These are phyloP conservation scores for Chamaecrista fasciculata DNA, from an alignment of 306 rosid genomes.

Conservation along the genomic window DNA sequence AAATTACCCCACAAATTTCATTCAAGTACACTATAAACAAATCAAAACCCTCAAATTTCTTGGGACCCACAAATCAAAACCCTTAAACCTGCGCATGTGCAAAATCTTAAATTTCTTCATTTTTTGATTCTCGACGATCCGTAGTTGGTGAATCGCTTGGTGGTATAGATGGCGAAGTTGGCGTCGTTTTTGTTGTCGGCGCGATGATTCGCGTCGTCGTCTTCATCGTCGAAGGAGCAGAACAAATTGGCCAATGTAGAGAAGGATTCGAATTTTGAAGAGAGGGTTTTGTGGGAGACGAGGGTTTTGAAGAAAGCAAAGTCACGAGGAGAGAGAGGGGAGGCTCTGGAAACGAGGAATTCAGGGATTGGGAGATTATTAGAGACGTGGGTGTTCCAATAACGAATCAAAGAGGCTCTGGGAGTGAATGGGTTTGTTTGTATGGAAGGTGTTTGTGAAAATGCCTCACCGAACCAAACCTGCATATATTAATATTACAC, in stretches of 20 bases:
- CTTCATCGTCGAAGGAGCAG: slow-evolving; percentile 52
- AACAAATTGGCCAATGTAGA: slow-evolving; percentile 55
- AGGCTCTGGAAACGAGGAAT: slow-evolving; percentile 69
- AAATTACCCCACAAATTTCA: no score
- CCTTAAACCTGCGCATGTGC: no score
- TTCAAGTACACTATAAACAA: no score
- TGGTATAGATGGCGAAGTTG: slow-evolving; percentile 52
- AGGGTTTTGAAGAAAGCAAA: slow-evolving; percentile 44
- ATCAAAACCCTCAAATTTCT: no score
- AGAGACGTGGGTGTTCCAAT: slow-evolving; percentile 66
- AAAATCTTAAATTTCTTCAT: no score
- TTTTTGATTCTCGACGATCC: slow-evolving; percentile 44
- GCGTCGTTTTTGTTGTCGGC: slow-evolving; percentile 34
- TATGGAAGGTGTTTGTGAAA: not conserved
- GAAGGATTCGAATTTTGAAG: slow-evolving; percentile 43
- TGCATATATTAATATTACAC: no score
- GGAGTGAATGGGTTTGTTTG: slow-evolving; percentile 65
- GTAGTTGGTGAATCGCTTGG: slow-evolving; percentile 63
- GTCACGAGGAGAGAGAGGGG: slow-evolving; percentile 59
- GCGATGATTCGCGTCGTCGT: not conserved
- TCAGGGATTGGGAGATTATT: slow-evolving; percentile 46
- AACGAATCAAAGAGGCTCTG: slow-evolving; percentile 63
- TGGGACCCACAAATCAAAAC: no score
- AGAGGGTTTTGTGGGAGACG: slow-evolving; percentile 33
- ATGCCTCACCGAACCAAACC: slow-evolving; percentile 34